Base-by-base conservation (phyloP, 352 stramenopile species). In the Phytophthora aleatoria region DNA sequence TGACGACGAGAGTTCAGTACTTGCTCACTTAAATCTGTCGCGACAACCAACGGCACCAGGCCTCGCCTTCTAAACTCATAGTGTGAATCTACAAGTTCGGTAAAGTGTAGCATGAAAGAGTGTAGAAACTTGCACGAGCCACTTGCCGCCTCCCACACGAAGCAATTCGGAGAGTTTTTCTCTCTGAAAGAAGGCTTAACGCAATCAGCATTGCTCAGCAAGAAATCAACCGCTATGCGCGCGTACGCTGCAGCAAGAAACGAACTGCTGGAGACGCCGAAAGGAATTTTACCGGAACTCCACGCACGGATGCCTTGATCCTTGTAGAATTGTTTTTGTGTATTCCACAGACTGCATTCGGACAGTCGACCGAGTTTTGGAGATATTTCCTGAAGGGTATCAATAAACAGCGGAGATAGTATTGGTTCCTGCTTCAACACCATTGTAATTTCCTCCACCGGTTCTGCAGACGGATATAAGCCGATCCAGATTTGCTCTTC, bases 121-220 rank as follows among this genome's bases (percentile, higher is more conserved):
- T 91, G 78, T 11, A 91, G 69, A 44, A 95, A 90, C 57, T 95
- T 95, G 68, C 86, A 95, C 11, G 84, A 93, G 3, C 84, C 86
- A 45, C 86, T 92, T 3, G 84, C 86, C 38, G 84, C 84, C 52
- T 95, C 86, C 79, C 83, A 92, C n/a, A 95, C 83, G 54, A 83
- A 91, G 52, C 84, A 92, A 42, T 93, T 95, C 8, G 81, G 80
- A 1, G 15, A 27, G 1, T 11, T 28, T 30, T 59, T 70, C 4
- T 53, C 30, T 10, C 16, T 27, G 4, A 45, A 58, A n/a, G 35
- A 56, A 52, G 60, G 15, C 27, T 47, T 39, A 9, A 67, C 33
- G 30, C 9, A 47, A 42, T 48, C 42, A 30, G 61, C 45, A 52
- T 60, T 64, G 41, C 30, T 72, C 16, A 78, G 42, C n/a, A 90